Evolutionary conservation across 1,284 basidiomycete species (phyloP), one percentile per base, ranked within the genome.

Genomic region (Rhodotorula sp.): DNA sequence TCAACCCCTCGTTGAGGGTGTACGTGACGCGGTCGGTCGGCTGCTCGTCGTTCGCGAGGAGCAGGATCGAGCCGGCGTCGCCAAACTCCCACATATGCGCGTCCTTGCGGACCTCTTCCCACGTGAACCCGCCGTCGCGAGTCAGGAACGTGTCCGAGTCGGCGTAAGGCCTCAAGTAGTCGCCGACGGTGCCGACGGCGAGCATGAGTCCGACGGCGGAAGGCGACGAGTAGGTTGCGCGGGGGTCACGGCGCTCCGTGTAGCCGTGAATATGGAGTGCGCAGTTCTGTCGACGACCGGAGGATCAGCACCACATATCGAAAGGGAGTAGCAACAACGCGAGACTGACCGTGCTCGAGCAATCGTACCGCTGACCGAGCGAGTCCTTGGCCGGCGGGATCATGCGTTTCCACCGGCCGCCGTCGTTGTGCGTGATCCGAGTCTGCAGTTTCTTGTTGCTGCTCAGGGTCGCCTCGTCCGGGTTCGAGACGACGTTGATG

Each of bases 11-110:
- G 80, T 99, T 88, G 8, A 89, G 90, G 60, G 91, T 92, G 83
- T 90, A 98, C 72, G 94, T 81, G 52, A 98, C 87, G 75, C 90
- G 89, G 79, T 97, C 91, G 2, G 92, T 95, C 0, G 93, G 87
- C 69, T 90, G 90, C 80, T 98, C 94, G 81, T 99, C 97, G 80
- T 98, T 97, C 66, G 88, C 93, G 82, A 99, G 89, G 73, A 99
- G 84, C 50, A 99, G 85, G 70, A 99, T 86, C 0, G 93, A 93
- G 14, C 97, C 95, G 2, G 93, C 95, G 82, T 99, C 97, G 50
- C 95, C 95, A 79, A 94, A 98, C 79, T 97, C 94, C 93, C 94
- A 99, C 64, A 97, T 85, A 80, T 98, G 91, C 0, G 97, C 95
- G 77, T 97, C 95, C 81, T 99, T 99, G 84, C 94, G 93, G 4